Evolutionary conservation across 208 protist genomes (phyloP), one percentile per base, ranked within the genome.

Genomic region (Trypanosoma platydactyli): DNA sequence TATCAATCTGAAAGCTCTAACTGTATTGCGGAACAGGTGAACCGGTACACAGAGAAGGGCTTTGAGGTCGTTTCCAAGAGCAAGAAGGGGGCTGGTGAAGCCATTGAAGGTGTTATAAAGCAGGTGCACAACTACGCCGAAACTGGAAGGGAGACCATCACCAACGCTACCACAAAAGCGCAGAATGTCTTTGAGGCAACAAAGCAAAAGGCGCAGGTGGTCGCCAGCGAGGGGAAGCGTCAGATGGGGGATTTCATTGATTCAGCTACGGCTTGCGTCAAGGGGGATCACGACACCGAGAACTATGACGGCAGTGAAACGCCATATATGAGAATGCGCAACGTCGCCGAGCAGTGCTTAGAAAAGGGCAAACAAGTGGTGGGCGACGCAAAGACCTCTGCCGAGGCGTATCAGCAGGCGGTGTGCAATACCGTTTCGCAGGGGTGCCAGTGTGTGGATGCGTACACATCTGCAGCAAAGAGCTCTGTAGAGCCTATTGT

Each of bases 371-470:
- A 30, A n/a, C 3, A 60, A n/a, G 42, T 58, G 9, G 2, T 64
- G 18, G 0, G 30, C 20, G 48, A 57, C 13, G 33, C 42, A 25
- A 64, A 50, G 41, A 42, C 51, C 29, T 57, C 35, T 52, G 77
- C 74, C 1, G 74, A 79, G 16, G 71, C 73, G 46, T 83, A 79
- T 49, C 62, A 81, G 46, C 75, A 80, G 35, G 56, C 62, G 20
- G 76, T 69, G 0, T 66, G 65, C 42, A 70, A 63, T 15, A 77
- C 63, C 25, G 16, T 55, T 20, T 3, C 45, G 1, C 60, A 65
- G 6, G 45, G 60, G 13, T 48, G 38, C 45, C 25, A 56, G 30
- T 33, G 24, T 15, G 48, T 55, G 44, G 48, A 56, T 9, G 13
- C 48, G 48, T 65, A 51, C 48, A 20, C 60, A 18, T 16, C 29